Evolutionary conservation across 352 stramenopile species (phyloP), one percentile per base, ranked within the genome.

Genomic region (Phytopythium kandeliae): DNA sequence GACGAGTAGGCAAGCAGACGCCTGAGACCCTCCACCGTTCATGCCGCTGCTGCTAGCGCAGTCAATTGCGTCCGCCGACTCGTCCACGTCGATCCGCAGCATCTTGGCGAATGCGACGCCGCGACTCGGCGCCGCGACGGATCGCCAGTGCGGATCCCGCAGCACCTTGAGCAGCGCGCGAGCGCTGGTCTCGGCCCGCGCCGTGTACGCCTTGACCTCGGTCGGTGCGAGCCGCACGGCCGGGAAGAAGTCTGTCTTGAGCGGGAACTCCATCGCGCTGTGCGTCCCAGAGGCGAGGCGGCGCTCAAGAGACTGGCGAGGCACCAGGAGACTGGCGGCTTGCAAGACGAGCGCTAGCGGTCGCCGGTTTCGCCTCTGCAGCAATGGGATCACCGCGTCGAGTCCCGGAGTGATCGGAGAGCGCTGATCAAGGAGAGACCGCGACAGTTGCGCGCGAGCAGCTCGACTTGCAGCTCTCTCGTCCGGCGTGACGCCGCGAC

Each of bases 181-280:
- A 13, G 80, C 69, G 36, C 58, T 71, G 22, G 63, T 54, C 42
- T 84, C 69, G 35, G 63, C 73, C n/a, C 56, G 70, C 12, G 60
- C 37, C 15, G 73, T 47, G 54, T 88, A 89, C 33, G 58, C 55
- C n/a, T 56, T 45, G 24, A 56, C 59, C 56, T 89, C 80, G 10
- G 83, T 65, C 15, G 34, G 36, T 15, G 73, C 63, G 46, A 89
- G 64, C 42, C 66, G 66, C 48, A 86, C 57, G 10, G 69, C 56
- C 42, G 80, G 75, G 52, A 91, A 91, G 54, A 89, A 91, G 62
- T 81, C 69, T 25, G 61, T 41, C 60, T 85, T 84, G 19, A 91
- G 45, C 7, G 80, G 80, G 45, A 91, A 82, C 55, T 89, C 75
- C 77, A 89, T 89, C 13, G 12, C 45, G 13, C 38, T 4, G 16